A percentile compares a stretch with the other conserved stretches of the same genome.
phyloP scores from a whole-genome alignment of 371 early-diverging fungal genomes.

The Funneliformis caledonium region DNA sequence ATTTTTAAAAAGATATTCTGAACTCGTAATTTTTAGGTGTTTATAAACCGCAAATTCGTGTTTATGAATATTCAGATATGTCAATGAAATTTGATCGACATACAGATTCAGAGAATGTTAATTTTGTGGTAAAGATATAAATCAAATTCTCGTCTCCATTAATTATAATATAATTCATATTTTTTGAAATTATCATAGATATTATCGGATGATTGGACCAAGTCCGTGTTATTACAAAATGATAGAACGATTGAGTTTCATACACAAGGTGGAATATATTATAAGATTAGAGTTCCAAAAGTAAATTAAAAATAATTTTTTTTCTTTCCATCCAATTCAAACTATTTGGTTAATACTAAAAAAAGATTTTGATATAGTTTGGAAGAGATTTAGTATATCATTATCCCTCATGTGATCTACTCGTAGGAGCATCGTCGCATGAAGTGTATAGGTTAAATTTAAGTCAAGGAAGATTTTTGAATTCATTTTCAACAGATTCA shows the following conservation, averaged over 20 bases:
- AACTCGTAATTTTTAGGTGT: conserved; percentile 55
- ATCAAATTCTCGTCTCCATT: not conserved
- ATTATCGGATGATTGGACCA: conserved; percentile 98
- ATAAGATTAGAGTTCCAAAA: conserved; percentile 93
- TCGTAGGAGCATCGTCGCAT: conserved; percentile 79
- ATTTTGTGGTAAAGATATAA: conserved; percentile 67
- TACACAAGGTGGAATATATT: conserved; percentile 94
- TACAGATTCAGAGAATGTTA: conserved; percentile 92
- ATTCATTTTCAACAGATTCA: conserved; percentile 75
- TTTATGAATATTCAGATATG: conserved; percentile 91
- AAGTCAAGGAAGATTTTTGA: conserved; percentile 94
- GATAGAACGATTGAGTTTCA: conserved; percentile 98
- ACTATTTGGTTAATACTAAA: not conserved
- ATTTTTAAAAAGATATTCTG: not conserved
- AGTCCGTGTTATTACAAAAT: conserved; percentile 89
- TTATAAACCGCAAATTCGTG: conserved; percentile 98
- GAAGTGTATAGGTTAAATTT: conserved; percentile 95
- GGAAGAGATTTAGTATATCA: conserved; percentile 95
- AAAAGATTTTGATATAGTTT: conserved; percentile 53
- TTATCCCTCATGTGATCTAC: conserved; percentile 88
- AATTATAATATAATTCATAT: not conserved
- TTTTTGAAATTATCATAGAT: conserved; percentile 54
- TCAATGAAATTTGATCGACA: conserved; percentile 98
- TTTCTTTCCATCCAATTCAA: not conserved
- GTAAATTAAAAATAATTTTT: conserved; percentile 43